Percentiles rank a stretch among this genome's conserved stretches.
phyloP scores from a whole-genome alignment of 2,329 filamentous ascomycete genomes.

The Penicillium sp. region DNA sequence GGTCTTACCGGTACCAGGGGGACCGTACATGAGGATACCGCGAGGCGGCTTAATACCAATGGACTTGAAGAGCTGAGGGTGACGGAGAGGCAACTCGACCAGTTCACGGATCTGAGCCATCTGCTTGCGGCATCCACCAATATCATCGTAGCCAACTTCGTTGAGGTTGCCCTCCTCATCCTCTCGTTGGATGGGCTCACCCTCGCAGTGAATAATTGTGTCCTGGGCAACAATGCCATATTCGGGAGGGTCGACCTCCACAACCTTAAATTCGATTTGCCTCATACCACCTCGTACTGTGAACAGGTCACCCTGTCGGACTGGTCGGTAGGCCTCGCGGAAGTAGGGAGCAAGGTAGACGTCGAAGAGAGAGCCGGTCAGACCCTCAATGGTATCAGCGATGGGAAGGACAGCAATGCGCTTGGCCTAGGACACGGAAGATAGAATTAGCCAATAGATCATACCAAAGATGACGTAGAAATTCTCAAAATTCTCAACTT shows the following conservation, averaged over 20 bases:
- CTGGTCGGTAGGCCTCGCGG: conserved; percentile 96
- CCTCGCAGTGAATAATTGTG: conserved; percentile 98
- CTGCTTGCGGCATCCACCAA: conserved; percentile 98
- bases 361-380: conserved; percentile 96
- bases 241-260: conserved; percentile 96
- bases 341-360: conserved; percentile 99
- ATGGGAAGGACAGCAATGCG: conserved; percentile 97
- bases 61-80: conserved; percentile 99
- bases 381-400: conserved; percentile 94
- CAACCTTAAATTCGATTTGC: conserved; percentile 99
- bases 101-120: conserved; percentile 99
- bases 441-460: conserved; percentile 20
- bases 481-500: conserved; percentile 43
- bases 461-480: not conserved
- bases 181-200: conserved; percentile 93
- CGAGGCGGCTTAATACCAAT: conserved; percentile 99
- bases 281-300: conserved; percentile 97
- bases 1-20: conserved; percentile 98
- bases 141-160: conserved; percentile 98
- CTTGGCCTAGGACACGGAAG: conserved; percentile 69
- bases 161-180: conserved; percentile 99
- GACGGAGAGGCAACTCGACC: conserved; percentile 92
- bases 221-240: conserved; percentile 99
- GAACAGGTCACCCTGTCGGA: conserved; percentile 96
- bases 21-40: conserved; percentile 94